phyloP scores from a whole-genome alignment of 768 basidiomycete species.

The Russula olivacea region DNA sequence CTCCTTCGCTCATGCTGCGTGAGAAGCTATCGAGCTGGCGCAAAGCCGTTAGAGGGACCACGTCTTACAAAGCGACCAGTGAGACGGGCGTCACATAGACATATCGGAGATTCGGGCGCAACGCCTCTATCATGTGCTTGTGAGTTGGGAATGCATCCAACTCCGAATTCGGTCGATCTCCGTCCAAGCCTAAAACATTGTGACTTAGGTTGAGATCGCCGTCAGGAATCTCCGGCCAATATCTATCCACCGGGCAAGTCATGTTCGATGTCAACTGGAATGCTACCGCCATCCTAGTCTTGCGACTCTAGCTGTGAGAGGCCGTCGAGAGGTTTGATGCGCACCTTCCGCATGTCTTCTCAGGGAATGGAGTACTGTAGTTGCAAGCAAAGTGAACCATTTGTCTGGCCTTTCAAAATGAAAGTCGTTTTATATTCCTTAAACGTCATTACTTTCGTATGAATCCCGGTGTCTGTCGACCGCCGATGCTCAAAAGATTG shows the following conservation, averaged over 20 bases:
- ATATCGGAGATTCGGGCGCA: neutral
- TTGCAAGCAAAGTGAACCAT: neutral
- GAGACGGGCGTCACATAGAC: neutral
- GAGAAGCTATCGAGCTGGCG: too few relatives aligned
- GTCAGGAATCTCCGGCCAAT: neutral
- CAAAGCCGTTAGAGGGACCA: too few relatives aligned
- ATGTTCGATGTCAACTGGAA: neutral
- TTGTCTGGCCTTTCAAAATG: too few relatives aligned
- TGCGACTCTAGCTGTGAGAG: neutral
- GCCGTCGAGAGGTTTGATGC: too few relatives aligned
- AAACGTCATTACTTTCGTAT: neutral
- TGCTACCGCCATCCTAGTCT: neutral
- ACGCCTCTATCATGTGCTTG: neutral
- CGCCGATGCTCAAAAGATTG: too few relatives aligned
- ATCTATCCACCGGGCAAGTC: neutral
- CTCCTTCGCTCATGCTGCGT: too few relatives aligned
- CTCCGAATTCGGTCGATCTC: neutral
- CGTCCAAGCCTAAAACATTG: neutral
- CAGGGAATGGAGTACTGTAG: neutral
- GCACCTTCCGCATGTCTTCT: neutral
- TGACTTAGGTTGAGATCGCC: neutral
- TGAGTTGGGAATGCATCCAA: neutral
- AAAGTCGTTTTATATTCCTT: too few relatives aligned
- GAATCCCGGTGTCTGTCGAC: neutral
- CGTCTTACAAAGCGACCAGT: too few relatives aligned